Conservation (phyloP, 495 filamentous ascomycete species). For the Neurospora africana region DNA sequence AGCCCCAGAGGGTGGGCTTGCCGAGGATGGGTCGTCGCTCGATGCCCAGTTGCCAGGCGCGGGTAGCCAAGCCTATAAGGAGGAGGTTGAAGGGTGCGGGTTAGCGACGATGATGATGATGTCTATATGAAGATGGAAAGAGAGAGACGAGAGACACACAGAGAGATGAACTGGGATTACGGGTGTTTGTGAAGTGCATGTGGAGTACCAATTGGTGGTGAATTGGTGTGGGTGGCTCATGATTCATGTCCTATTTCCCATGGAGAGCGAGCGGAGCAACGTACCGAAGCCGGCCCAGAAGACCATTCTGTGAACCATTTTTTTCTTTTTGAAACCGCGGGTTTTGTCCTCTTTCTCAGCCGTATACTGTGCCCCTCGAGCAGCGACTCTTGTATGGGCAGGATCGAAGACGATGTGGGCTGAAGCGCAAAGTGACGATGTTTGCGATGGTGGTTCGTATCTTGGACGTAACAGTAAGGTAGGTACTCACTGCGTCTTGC, state of each 20-base stretch:
- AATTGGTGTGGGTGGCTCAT: neutral
- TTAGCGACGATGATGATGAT: neutral
- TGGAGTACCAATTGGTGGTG: neutral
- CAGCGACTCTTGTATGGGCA: neutral
- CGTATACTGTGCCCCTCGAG: neutral
- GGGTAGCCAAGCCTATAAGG: conserved; percentile 68
- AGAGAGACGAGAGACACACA: neutral
- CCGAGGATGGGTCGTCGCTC: conserved; percentile 94
- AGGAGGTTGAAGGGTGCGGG: neutral
- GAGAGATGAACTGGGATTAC: neutral
- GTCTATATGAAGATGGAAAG: neutral
- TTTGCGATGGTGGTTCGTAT: neutral
- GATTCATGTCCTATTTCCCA: conserved; percentile 1
- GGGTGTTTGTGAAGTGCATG: neutral
- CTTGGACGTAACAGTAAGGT: neutral
- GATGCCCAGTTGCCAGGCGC: conserved; percentile 92
- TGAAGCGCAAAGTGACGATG: neutral
- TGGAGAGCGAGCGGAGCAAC: conserved; percentile 16
- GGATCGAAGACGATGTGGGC: neutral
- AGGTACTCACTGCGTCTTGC: neutral
- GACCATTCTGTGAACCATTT: conserved; percentile 62
- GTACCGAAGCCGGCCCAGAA: conserved; percentile 98
- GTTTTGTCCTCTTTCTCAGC: neutral
- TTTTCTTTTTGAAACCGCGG: conserved; percentile 8
- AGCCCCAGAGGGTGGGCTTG: conserved; percentile 70